Conservation (phyloP, 1,284 basidiomycete genomes). For the Mycosarcoma mackinlayi region DNA sequence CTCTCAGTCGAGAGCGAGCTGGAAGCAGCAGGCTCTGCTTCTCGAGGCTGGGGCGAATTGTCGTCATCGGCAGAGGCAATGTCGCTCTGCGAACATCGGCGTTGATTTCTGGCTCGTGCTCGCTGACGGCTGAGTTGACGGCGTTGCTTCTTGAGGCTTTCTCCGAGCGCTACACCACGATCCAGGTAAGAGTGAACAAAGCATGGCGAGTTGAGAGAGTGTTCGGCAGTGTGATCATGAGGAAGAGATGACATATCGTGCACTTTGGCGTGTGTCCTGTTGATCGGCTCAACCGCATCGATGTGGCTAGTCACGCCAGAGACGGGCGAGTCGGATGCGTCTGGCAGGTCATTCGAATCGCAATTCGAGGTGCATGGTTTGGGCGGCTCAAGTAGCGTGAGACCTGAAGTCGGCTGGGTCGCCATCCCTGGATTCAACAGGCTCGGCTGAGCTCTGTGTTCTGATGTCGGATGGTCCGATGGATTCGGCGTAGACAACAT, state of each 20-base stretch:
- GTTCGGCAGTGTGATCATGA: slow-evolving; percentile 23
- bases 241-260: slow-evolving; percentile 42
- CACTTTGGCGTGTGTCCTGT: slow-evolving; percentile 46
- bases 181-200: slow-evolving; percentile 61
- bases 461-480: slow-evolving; percentile 17
- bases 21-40: neutral
- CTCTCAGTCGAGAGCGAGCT: slow-evolving; percentile 2
- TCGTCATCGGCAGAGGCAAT: slow-evolving; percentile 30
- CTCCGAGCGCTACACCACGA: slow-evolving; percentile 45
- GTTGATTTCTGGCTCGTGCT: slow-evolving; percentile 2
- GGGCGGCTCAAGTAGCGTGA: slow-evolving; percentile 33
- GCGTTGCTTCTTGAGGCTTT: slow-evolving; percentile 45
- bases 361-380: slow-evolving; percentile 21
- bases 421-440: slow-evolving; percentile 44
- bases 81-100: slow-evolving; percentile 27
- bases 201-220: slow-evolving; percentile 47
- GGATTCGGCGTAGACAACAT: slow-evolving; percentile 16
- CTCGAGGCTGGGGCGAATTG: slow-evolving; percentile 5
- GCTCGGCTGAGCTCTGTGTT: slow-evolving; percentile 15
- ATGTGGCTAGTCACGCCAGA: slow-evolving; percentile 7
- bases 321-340: slow-evolving; percentile 24
- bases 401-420: slow-evolving; percentile 37
- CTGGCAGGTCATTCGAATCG: slow-evolving; percentile 15
- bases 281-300: slow-evolving; percentile 14
- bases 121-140: slow-evolving; percentile 36